phyloP scores from a whole-genome alignment of 1,139 yeast species.

The Wickerhamomyces sp. region DNA sequence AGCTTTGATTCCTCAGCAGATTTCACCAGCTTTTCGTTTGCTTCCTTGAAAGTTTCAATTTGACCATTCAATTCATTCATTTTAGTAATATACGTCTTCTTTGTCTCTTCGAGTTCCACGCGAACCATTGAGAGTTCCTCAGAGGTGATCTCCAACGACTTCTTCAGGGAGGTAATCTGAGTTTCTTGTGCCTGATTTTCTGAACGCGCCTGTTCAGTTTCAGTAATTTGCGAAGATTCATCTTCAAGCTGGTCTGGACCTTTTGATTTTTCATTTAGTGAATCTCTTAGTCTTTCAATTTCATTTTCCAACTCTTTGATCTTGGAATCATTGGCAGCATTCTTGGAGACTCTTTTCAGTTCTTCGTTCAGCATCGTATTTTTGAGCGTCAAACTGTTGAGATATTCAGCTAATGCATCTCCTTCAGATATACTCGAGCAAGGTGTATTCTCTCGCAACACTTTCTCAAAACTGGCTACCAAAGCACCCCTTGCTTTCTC shows the following conservation, averaged over 20 bases:
- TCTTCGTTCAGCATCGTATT: conserved; percentile 46
- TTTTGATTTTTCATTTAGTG: neutral
- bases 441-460: conserved; percentile 78
- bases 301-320: conserved; percentile 15
- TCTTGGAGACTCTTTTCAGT: conserved; percentile 28
- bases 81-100: neutral
- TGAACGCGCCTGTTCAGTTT: too few species aligned
- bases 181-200: too few species aligned
- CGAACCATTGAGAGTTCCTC: neutral
- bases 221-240: neutral
- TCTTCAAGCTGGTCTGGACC: neutral
- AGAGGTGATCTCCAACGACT: neutral
- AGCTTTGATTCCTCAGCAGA: too few species aligned
- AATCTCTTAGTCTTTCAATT: conserved; percentile 4
- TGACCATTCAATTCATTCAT: too few species aligned
- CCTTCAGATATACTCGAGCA: conserved; percentile 64
- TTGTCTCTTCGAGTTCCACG: conserved; percentile 2
- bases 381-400: conserved; percentile 59
- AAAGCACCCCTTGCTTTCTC: conserved; percentile 69
- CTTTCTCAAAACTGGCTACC: conserved; percentile 61
- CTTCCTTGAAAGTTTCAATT: too few species aligned
- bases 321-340: conserved; percentile 12
- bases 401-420: conserved; percentile 62
- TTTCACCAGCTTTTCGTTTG: too few species aligned
- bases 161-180: neutral